phyloP scores from a whole-genome alignment of 371 early-diverging fungal species.

The Zychaea mexicana region DNA sequence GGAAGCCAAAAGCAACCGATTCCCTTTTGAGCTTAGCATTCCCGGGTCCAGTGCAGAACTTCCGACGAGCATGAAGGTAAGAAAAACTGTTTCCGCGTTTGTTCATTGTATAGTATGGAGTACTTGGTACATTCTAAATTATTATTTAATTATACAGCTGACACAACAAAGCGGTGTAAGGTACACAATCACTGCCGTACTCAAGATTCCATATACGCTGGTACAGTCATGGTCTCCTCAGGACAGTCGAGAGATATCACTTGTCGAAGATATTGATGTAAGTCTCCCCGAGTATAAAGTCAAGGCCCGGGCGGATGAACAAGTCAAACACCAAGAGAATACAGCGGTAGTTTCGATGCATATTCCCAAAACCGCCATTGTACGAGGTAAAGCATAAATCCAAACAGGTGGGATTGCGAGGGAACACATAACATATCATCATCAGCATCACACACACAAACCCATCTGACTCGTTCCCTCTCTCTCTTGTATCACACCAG shows the following conservation, averaged over 20 bases:
- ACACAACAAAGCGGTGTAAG: slow-evolving; percentile 22
- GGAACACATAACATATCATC: neutral
- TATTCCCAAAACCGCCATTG: slow-evolving; percentile 41
- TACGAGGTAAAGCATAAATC: slow-evolving; percentile 43
- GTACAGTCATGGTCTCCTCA: slow-evolving; percentile 23
- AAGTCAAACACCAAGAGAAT: slow-evolving; percentile 16
- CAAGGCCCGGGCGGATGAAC: slow-evolving; percentile 20
- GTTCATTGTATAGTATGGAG: no score
- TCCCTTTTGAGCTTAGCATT: slow-evolving; percentile 43
- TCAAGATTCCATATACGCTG: slow-evolving; percentile 22
- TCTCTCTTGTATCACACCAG: slow-evolving; percentile 17
- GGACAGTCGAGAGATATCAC: slow-evolving; percentile 22
- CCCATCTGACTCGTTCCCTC: neutral
- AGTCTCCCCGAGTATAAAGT: slow-evolving; percentile 22
- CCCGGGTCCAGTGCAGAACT: slow-evolving; percentile 27
- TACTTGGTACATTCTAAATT: no score
- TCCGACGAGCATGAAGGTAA: slow-evolving; percentile 46
- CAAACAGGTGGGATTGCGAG: neutral
- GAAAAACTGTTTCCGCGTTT: neutral
- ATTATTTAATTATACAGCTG: slow-evolving; percentile 1
- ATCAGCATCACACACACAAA: no score
- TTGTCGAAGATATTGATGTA: slow-evolving; percentile 47
- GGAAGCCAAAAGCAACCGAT: slow-evolving; percentile 42
- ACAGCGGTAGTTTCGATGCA: neutral
- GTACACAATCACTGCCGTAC: slow-evolving; percentile 32